phyloP scores from a whole-genome alignment of 2,329 filamentous ascomycete genomes.

The Pseudocercospora pini-densiflorae region DNA sequence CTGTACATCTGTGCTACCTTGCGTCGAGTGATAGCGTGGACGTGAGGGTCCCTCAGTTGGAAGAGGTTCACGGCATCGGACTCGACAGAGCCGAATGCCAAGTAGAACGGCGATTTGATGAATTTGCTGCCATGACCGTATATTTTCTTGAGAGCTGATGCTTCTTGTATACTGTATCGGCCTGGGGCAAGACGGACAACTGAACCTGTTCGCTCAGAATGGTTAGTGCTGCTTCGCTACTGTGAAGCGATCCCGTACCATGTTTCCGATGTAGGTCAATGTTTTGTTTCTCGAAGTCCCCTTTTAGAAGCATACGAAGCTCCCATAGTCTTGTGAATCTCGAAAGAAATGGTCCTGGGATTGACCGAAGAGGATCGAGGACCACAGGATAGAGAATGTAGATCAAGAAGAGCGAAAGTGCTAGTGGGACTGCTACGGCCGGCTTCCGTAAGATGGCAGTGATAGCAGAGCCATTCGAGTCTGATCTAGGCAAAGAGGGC shows the following conservation, averaged over 20 bases:
- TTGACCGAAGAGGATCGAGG: slow-evolving; percentile 11
- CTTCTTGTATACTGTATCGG: slow-evolving; percentile 73
- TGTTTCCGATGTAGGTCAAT: too few species aligned
- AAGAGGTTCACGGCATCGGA: slow-evolving; percentile 15
- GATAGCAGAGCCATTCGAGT: neutral
- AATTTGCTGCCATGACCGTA: slow-evolving; percentile 60
- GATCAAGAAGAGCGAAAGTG: neutral
- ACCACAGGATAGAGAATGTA: slow-evolving; percentile 12
- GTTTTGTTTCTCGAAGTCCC: too few species aligned
- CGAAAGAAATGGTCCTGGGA: slow-evolving; percentile 13
- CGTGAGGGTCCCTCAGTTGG: neutral
- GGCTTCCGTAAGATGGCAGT: too few species aligned
- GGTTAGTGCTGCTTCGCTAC: slow-evolving; percentile 1
- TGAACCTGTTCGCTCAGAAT: slow-evolving; percentile 61
- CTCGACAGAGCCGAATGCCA: slow-evolving; percentile 12
- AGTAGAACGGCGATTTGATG: slow-evolving; percentile 18
- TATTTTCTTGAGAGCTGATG: slow-evolving; percentile 61
- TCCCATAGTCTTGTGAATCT: slow-evolving; percentile 9
- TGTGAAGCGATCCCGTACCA: neutral
- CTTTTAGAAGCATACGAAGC: neutral
- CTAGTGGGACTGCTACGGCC: too few species aligned
- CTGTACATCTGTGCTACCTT: slow-evolving; percentile 28
- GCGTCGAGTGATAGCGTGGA: slow-evolving; percentile 28
- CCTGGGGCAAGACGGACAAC: slow-evolving; percentile 75
- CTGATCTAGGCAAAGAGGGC: neutral